Evolutionary conservation across 805 yeast genomes (phyloP).

Genomic region (Yamadazyma phyllophila): DNA sequence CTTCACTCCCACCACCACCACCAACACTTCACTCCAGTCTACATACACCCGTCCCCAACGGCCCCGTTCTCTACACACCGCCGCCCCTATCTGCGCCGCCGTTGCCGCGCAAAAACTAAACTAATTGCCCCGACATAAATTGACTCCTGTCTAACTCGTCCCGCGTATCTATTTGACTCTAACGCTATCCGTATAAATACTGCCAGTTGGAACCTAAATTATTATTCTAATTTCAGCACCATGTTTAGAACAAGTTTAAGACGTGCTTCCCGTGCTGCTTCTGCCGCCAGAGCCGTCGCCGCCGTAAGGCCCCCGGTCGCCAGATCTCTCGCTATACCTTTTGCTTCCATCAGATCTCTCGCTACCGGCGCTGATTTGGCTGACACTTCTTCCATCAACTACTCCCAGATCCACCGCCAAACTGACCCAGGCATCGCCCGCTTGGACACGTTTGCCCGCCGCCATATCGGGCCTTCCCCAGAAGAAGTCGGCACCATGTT

Average conservation of each 20-base stretch:
- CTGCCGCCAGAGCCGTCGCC: neutral
- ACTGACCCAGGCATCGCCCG: constrained; percentile 23
- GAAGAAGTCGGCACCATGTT: constrained; percentile 66
- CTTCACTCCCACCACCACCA: neutral
- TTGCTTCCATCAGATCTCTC: neutral
- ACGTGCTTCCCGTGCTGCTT: neutral
- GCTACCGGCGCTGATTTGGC: constrained; percentile 25
- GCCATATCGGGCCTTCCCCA: constrained; percentile 86
- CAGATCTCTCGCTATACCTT: neutral
- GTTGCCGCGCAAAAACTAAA: too few relatives aligned
- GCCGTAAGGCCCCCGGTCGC: neutral
- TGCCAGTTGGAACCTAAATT: too few relatives aligned
- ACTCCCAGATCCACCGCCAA: constrained; percentile 46
- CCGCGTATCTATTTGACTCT: neutral
- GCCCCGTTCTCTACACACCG: neutral
- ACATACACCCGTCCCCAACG: neutral
- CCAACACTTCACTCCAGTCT: too few relatives aligned
- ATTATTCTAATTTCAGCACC: too few relatives aligned
- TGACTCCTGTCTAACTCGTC: neutral
- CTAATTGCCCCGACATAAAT: neutral
- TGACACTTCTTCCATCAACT: constrained; percentile 55
- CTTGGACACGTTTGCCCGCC: constrained; percentile 81
- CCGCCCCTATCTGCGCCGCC: neutral
- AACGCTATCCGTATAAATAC: neutral
- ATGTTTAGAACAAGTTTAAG: constrained; percentile 3